A percentile compares a stretch with the other conserved stretches of the same genome.
These are phyloP conservation scores for Mortierella claussenii DNA, from an alignment of 192 early-diverging fungal genomes.

Conservation along the genomic window DNA sequence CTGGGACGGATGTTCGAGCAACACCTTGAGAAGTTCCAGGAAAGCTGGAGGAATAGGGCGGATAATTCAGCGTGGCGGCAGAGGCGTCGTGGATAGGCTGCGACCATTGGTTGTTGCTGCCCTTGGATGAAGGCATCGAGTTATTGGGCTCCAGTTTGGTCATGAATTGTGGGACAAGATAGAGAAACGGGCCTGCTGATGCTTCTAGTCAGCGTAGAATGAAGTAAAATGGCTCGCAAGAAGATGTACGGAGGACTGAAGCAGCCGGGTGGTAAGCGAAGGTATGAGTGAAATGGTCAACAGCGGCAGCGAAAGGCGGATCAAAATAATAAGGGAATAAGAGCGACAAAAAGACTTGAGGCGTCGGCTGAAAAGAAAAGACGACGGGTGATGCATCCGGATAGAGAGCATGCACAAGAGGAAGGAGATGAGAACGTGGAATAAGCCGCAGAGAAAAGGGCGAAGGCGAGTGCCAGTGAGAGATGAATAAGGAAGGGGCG, in stretches of 20 bases:
- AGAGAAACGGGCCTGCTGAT: no score
- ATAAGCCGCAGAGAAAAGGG: background rate
- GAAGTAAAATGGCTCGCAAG: background rate
- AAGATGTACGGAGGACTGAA: background rate
- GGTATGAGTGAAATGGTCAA: background rate
- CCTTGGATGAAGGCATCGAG: constrained; percentile 40
- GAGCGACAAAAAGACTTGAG: background rate
- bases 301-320: no score
- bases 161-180: constrained; percentile 15
- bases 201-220: no score
- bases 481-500: constrained; percentile 4
- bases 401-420: background rate
- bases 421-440: background rate
- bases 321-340: background rate
- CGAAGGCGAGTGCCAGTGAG: constrained; percentile 1
- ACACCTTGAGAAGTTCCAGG: constrained; percentile 21
- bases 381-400: background rate
- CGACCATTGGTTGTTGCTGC: constrained; percentile 37
- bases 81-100: constrained; percentile 30
- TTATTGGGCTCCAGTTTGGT: constrained; percentile 44
- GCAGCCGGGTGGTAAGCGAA: background rate
- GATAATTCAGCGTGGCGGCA: constrained; percentile 21
- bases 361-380: background rate
- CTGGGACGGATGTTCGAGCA: constrained; percentile 10
- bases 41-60: constrained; percentile 26